A percentile compares a stretch with the other conserved stretches of the same genome.
phyloP scores from a whole-genome alignment of 257 asterid genomes.

The Przewalskia tangutica region DNA sequence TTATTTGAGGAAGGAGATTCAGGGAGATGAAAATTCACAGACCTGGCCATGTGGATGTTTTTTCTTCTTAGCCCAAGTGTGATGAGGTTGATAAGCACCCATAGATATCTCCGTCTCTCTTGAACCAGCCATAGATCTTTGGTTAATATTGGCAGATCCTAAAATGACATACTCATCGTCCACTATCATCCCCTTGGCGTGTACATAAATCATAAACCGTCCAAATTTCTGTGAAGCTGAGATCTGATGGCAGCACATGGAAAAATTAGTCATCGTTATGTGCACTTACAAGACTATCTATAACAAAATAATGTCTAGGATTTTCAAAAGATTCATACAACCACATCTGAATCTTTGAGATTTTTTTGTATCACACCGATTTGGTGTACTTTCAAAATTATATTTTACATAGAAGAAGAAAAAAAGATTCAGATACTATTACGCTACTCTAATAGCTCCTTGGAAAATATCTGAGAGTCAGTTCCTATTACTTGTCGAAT shows the following conservation, averaged over 20 bases:
- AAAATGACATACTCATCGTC: conserved; percentile 71
- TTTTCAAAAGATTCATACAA: background rate
- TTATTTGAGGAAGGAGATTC: background rate
- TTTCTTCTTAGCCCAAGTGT: conserved; percentile 51
- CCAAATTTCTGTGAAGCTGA: conserved; percentile 39
- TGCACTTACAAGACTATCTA: background rate
- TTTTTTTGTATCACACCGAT: background rate
- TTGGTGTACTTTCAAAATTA: background rate
- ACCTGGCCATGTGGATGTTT: conserved; percentile 69
- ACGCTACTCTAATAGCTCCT: background rate
- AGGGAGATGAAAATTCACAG: conserved; percentile 1
- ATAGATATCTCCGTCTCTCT: conserved; percentile 86
- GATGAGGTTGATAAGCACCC: conserved; percentile 79
- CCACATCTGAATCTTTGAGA: background rate
- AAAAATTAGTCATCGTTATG: background rate
- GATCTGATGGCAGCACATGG: conserved; percentile 15
- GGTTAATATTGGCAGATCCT: conserved; percentile 82
- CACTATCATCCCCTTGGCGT: conserved; percentile 81
- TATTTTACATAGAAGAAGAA: background rate
- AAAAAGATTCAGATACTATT: background rate
- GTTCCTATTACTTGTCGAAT: background rate
- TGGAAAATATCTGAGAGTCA: background rate
- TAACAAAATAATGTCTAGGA: background rate
- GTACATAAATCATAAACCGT: conserved; percentile 71
- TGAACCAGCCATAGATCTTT: conserved; percentile 82